Evolutionary conservation across 768 basidiomycete species (phyloP).

Genomic region (Amanita muscaria): DNA sequence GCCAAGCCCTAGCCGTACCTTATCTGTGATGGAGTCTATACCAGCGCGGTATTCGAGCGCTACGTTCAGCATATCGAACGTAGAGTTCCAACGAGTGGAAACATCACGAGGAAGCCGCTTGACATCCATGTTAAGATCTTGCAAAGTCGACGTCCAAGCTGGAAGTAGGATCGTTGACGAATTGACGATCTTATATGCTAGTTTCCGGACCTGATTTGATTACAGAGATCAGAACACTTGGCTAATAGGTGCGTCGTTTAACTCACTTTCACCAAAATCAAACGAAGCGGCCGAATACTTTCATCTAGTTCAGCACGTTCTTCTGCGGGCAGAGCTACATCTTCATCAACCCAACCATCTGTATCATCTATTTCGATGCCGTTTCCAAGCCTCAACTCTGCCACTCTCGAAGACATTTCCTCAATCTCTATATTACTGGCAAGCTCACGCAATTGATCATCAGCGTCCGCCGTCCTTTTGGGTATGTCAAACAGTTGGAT

Average conservation of each 20-base stretch:
- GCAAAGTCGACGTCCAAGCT: constrained; percentile 8
- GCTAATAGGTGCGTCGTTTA: no score
- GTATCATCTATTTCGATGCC: no score
- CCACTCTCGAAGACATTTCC: no score
- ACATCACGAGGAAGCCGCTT: constrained; percentile 29
- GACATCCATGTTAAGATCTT: background rate
- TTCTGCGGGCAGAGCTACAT: no score
- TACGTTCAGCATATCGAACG: constrained; percentile 28
- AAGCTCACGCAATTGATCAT: no score
- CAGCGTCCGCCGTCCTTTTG: background rate
- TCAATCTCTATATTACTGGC: no score
- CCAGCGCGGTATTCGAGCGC: constrained; percentile 19
- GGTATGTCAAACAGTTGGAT: background rate
- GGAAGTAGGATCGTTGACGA: constrained; percentile 16
- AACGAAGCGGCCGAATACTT: no score
- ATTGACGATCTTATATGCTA: constrained; percentile 17
- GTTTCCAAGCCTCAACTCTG: no score
- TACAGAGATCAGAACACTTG: no score
- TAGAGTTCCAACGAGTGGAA: constrained; percentile 29
- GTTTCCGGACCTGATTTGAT: constrained; percentile 17
- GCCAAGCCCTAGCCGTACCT: constrained; percentile 11
- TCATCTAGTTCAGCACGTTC: no score
- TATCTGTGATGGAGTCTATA: constrained; percentile 15
- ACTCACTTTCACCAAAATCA: no score
- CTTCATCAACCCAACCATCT: no score